Base-by-base conservation (phyloP, 192 early-diverging fungal species). In the Paraglomus brasilianum region DNA sequence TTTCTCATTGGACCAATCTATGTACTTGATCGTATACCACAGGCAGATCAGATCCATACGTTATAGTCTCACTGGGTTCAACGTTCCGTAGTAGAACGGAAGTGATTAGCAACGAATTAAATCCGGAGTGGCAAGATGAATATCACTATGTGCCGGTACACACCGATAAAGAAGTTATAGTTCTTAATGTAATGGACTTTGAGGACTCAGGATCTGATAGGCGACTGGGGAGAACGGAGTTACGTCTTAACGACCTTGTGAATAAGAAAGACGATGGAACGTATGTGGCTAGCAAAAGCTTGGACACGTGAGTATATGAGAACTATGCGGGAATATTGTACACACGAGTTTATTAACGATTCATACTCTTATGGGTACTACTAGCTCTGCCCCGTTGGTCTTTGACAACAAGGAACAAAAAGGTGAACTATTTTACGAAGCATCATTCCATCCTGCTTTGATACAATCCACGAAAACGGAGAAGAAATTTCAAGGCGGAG, bases 11-110 rank as follows among this genome's bases (percentile, higher is more conserved):
- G n/a, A 24, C 53, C 1, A 56, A 21, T 56, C 60, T 72, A 64
- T 69, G 74, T 43, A 75, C 73, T 1, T 57, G 39, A 43, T n/a
- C 44, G 10, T 15, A 0, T 9, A 41, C 47, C 13, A 45, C 42
- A 48, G 84, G 88, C 72, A 92, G 92, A 75, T 91, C 90, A 11
- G 92, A 96, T 70, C 93, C 93, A 21, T 96, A 95, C 76, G 78
- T 82, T 45, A 87, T 86, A 44, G 67, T 96, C 19, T 71, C 81
- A 53, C 74, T 88, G 38, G 81, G 80, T 53, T 79, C 81, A 61
- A 72, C 79, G 39, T 51, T 77, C 19, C 72, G 91, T 41, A 91
- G 85, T 21, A 78, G 85, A 38, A 92, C 92, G 4, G 83, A 86
- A 14, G 83, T 87, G 53, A 84, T 89, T 59, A 78, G 84, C 19